Evolutionary conservation across 78 protist genomes (phyloP).

Genomic region (Dictyostelium purpureum): DNA sequence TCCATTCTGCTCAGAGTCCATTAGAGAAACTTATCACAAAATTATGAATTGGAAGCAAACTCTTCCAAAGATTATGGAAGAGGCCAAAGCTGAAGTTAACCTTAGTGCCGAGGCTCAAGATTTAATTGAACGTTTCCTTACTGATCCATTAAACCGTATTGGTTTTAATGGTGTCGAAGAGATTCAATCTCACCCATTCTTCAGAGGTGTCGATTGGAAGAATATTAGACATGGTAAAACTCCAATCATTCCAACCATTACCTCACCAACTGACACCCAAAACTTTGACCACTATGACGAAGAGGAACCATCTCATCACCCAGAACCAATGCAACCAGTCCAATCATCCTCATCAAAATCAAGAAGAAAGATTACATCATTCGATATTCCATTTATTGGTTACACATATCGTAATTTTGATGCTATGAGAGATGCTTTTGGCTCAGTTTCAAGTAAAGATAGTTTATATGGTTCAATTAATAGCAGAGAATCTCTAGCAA

Average conservation of each 20-base stretch:
- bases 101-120: constrained; percentile 83
- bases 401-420: constrained; percentile 81
- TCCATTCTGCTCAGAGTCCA: constrained; percentile 90
- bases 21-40: constrained; percentile 85
- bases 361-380: constrained; percentile 77
- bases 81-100: constrained; percentile 80
- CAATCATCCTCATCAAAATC: constrained; percentile 59
- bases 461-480: constrained; percentile 1
- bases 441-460: constrained; percentile 21
- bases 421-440: constrained; percentile 52
- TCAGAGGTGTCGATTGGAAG: constrained; percentile 86
- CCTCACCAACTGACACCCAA: constrained; percentile 53
- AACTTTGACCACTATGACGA: constrained; percentile 81
- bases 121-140: constrained; percentile 78
- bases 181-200: constrained; percentile 91
- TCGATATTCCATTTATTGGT: constrained; percentile 81
- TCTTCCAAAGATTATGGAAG: constrained; percentile 80
- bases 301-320: constrained; percentile 25
- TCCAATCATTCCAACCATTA: constrained; percentile 74
- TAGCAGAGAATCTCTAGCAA: constrained; percentile 13
- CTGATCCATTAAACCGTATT: constrained; percentile 77
- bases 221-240: constrained; percentile 49
- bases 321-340: constrained; percentile 76
- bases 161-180: constrained; percentile 83
- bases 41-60: constrained; percentile 80